Base-by-base conservation (phyloP, 495 filamentous ascomycete genomes). In the Oidiodendron maius region DNA sequence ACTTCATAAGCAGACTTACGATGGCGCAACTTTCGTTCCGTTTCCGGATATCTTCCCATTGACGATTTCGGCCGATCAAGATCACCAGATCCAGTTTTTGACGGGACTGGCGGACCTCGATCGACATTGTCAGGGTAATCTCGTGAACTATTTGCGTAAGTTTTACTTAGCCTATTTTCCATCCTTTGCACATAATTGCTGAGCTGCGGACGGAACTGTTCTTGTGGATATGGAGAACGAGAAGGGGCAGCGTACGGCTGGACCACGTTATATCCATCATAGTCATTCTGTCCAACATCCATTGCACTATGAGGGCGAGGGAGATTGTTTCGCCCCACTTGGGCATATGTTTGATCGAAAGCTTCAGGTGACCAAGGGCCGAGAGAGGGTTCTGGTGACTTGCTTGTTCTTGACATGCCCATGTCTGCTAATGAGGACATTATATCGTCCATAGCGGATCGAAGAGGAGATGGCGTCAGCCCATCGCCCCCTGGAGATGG, bases 391-490 rank as follows among this genome's bases (percentile, higher is more conserved):
- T 82, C 76, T 13, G 78, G 76, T 16, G 68, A 69, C 16, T 70
- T 66, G 20, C 63, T 65, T 32, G 75, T 70, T 52, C 71, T 69
- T 23, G 77, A 69, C 55, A 85, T 72, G 15, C 82, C 84, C 81
- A 99, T 89, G 53, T 89, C 89, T 61, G 97, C 80, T 43, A 99
- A 67, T 25, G 93, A 95, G 50, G 90, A 89, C 82, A 97, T 97
- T 11, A 99, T 90, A 69, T 94, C 93, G 60, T 96, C 91, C 91
- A 97, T 97, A 0, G 93, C 93, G 62, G 89, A 86, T 40, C 91
- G 72, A 2, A 99, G 64, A 0, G 93, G 94, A 10, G 93, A 96
- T 3, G 93, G 93, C 0, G 93, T 98, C 53, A 89, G 75, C 1
- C 84, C 84, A 36, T 75, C 72, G 1, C 63, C 68, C 34, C 70